These are phyloP conservation scores for Pseudomassariella vexata DNA, from an alignment of 2,329 filamentous ascomycete genomes.

Conservation along the genomic window DNA sequence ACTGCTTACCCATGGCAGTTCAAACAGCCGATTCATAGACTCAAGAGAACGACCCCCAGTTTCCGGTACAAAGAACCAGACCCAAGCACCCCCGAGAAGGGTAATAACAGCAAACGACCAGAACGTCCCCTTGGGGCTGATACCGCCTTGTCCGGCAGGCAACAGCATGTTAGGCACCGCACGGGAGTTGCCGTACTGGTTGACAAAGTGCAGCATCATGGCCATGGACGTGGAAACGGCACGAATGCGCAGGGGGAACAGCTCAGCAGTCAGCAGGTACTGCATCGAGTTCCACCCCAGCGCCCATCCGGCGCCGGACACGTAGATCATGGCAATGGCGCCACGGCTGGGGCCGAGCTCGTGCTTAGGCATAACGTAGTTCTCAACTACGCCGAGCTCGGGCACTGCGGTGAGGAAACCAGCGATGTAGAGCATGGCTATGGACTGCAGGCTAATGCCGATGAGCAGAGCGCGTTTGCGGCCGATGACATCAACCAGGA, in stretches of 20 bases:
- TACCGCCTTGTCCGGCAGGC: conserved; percentile 33
- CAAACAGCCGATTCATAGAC: conserved; percentile 65
- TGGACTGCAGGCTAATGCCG: conserved; percentile 57
- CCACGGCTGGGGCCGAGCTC: conserved; percentile 56
- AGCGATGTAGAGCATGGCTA: conserved; percentile 59
- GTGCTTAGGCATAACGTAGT: conserved; percentile 36
- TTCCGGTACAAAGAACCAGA: conserved; percentile 65
- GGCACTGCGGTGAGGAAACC: conserved; percentile 59
- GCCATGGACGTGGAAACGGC: conserved; percentile 65
- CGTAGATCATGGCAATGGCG: conserved; percentile 68
- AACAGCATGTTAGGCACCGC: conserved; percentile 73
- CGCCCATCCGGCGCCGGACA: conserved; percentile 65
- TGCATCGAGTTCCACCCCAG: conserved; percentile 72
- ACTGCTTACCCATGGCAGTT: conserved; percentile 68
- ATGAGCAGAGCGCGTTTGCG: conserved; percentile 61
- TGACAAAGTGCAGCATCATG: conserved; percentile 75
- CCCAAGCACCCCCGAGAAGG: conserved; percentile 59
- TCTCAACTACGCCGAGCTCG: conserved; percentile 42
- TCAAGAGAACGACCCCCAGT: conserved; percentile 57
- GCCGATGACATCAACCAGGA: conserved; percentile 74
- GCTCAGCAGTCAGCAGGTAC: conserved; percentile 71
- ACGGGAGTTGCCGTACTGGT: conserved; percentile 72
- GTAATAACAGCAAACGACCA: conserved; percentile 66
- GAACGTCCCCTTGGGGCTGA: conserved; percentile 63
- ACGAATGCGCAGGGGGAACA: conserved; percentile 70